Evolutionary conservation across 2,329 filamentous ascomycete genomes (phyloP).

Genomic region (Aspergillus ruber): DNA sequence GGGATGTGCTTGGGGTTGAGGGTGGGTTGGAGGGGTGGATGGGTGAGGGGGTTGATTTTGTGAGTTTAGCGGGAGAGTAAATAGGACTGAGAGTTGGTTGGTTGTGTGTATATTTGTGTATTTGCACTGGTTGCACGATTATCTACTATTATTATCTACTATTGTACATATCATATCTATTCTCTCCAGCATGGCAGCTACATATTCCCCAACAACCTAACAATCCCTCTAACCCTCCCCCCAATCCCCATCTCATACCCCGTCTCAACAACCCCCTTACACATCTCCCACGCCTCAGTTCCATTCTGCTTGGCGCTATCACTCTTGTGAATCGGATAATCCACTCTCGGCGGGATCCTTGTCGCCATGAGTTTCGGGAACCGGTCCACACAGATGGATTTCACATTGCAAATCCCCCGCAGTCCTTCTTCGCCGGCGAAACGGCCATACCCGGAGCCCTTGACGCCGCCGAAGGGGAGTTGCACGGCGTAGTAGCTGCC

Average conservation of each 20-base stretch:
- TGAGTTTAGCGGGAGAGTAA: neutral
- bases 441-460: constrained; percentile 82
- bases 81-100: neutral
- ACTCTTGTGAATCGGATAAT: constrained; percentile 70
- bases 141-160: neutral
- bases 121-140: neutral
- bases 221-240: constrained; percentile 33
- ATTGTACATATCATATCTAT: constrained; percentile 2
- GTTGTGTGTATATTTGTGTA: neutral
- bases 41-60: constrained; percentile 14
- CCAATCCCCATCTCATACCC: constrained; percentile 40
- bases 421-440: constrained; percentile 90
- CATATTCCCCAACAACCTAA: constrained; percentile 33
- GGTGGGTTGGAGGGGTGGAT: constrained; percentile 20
- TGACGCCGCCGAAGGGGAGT: constrained; percentile 87
- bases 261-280: constrained; percentile 40
- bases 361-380: constrained; percentile 56
- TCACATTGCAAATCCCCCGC: constrained; percentile 75
- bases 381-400: constrained; percentile 76
- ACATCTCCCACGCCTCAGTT: constrained; percentile 54
- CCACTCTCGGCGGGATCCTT: constrained; percentile 69
- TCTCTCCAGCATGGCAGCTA: constrained; percentile 9
- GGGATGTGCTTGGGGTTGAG: constrained; percentile 19
- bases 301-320: constrained; percentile 48
- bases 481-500: constrained; percentile 89